Base-by-base conservation (phyloP, 805 yeast genomes). In the Yamadazyma paraphyllophila region DNA sequence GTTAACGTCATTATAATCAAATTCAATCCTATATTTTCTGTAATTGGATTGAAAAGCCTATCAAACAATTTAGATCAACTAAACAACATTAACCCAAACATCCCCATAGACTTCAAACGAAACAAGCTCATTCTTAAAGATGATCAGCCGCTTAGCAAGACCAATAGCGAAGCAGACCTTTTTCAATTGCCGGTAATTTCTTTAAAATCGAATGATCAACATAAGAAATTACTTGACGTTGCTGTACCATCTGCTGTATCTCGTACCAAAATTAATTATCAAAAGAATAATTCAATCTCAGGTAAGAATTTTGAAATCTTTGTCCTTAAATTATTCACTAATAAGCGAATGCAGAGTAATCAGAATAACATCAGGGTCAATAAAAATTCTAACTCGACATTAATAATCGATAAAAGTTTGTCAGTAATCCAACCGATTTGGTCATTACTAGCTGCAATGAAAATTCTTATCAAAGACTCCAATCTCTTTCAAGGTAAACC, bases 381-480 rank as follows among this genome's bases (percentile, higher is more conserved):
- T 25, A 48, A 46, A 30, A 46, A 43, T 41, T 44, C 47, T 7
- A 49, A 48, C 36, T 48, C 52, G 1, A 49, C 52, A 2, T 35
- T 48, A 10, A 49, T 51, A 7, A 39, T 49, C 32, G 50, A 51
- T 31, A 47, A 44, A 34, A 49, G 43, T 25, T 24, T 45, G 11
- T 46, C 52, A n/a, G 42, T 49, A 11, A 24, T 49, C 2, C 76
- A 71, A 51, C 76, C 76, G 9, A 59, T 71, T 36, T 71, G 77
- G 77, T 63, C 72, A 1, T 55, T 70, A 46, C 48, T 71, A 13
- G 76, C 77, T 2, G 74, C 72, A 0, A 51, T 61, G 17, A 70
- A 69, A 39, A 59, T 69, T 7, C 50, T 70, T 5, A 36, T 58
- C 12, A 52, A 49, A 20, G 54, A 56, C 24, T 67, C 73, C 1